Evolutionary conservation across 2,329 filamentous ascomycete species (phyloP), one percentile per base, ranked within the genome.

Genomic region (Fusarium redolens): DNA sequence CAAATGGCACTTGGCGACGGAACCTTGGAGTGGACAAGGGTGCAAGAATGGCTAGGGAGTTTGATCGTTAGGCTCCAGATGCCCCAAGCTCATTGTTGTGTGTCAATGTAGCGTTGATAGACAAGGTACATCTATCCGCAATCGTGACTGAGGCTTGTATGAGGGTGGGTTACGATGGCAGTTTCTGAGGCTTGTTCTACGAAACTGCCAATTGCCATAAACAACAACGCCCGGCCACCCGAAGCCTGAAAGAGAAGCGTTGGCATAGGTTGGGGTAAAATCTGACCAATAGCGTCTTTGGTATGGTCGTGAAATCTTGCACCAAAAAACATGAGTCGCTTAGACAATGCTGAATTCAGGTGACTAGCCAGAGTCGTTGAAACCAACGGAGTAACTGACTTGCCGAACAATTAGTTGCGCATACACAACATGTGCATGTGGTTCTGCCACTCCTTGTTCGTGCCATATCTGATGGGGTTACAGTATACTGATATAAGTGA

Each of bases 51-150:
- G 54, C 55, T 48, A 61, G 35, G 38, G 44, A 66, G 30, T 28
- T 41, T 38, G 64, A 68, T 45, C 57, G 51, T 40, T 62, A 50
- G 61, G 56, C 60, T 61, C 55, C 37, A 63, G 55, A 41, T 57
- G 43, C 38, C 35, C 62, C 22, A 40, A 54, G 18, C 30, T 59
- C 38, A 58, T 30, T 33, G 48, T 58, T 52, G 20, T 28, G 58
- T 47, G 65, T 43, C 28, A 22, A 52, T 60, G 63, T 73, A 61
- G 50, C 47, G 33, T 45, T 52, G 20, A 37, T 52, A 31, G 12
- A 28, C 54, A 61, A 66, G 60, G 69, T 72, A 72, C 69, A 61
- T 72, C 65, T 58, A 65, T 69, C 69, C 69, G 69, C 68, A 72
- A 65, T 43, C 51, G 18, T 44, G 43, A 55, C 37, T 43, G 55